Evolutionary conservation across 768 basidiomycete genomes (phyloP).

Genomic region (Paxillus involutus): DNA sequence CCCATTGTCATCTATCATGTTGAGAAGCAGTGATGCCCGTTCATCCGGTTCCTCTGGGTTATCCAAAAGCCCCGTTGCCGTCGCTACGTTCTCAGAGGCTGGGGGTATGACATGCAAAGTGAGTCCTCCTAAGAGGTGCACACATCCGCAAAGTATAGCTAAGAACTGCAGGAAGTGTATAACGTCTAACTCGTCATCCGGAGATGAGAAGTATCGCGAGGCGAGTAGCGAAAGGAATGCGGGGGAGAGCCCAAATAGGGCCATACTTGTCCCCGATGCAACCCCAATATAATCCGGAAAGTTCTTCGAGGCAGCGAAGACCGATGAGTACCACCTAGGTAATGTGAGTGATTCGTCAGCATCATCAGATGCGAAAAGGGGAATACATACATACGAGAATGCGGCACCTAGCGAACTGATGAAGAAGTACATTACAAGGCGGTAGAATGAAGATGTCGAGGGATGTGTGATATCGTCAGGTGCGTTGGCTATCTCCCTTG

Average conservation of each 20-base stretch:
- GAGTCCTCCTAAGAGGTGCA: conserved; percentile 56
- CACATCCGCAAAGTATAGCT: conserved; percentile 48
- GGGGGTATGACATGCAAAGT: conserved; percentile 32
- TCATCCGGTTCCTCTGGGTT: too few species aligned
- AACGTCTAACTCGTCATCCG: conserved; percentile 43
- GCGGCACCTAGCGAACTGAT: conserved; percentile 68
- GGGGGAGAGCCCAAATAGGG: conserved; percentile 81
- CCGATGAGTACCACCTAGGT: conserved; percentile 62
- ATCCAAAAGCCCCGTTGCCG: neutral
- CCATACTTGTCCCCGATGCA: conserved; percentile 65
- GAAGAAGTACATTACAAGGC: conserved; percentile 58
- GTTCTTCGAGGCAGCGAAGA: conserved; percentile 73
- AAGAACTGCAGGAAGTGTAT: conserved; percentile 57
- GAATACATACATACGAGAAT: conserved; percentile 56
- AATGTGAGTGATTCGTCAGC: neutral
- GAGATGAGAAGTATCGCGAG: conserved; percentile 55
- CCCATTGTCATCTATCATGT: too few species aligned
- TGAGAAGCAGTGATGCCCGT: too few species aligned
- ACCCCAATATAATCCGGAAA: conserved; percentile 67
- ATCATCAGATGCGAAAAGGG: conserved; percentile 2
- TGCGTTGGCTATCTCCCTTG: conserved; percentile 52
- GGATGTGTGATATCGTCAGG: conserved; percentile 38
- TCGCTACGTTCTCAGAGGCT: conserved; percentile 9
- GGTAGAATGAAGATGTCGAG: conserved; percentile 46
- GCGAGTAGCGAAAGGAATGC: conserved; percentile 69